Evolutionary conservation across 768 basidiomycete species (phyloP), one percentile per base, ranked within the genome.

Genomic region (Termitomyces sp.): DNA sequence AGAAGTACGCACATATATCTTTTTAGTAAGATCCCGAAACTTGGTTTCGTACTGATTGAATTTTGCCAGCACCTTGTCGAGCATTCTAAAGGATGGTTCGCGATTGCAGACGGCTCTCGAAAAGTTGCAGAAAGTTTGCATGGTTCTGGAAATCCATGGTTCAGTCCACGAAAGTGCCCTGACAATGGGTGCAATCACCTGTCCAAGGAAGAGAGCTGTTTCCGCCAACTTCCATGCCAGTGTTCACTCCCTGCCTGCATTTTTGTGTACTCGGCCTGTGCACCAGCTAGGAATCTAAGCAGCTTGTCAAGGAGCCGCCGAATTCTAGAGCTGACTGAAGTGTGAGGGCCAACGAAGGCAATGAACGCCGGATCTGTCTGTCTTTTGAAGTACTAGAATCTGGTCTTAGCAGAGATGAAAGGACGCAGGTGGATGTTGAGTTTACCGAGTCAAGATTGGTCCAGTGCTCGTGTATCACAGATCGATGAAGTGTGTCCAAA

Each of bases 41-140:
- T 79, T 79, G 54, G 63, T 62, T 65, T 78, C 77, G 68, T 77
- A 77, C 66, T 78, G 70, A 57, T 70, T 67, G 57, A 77, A 65
- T 70, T 78, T 79, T 45, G 67, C 62, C 39, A 76, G 64, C 9
- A 50, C 45, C 20, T 51, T 68, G 18, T 59, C 51, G 9, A 66
- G 55, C 22, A 58, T 28, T 22, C 28, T 61, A 22, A 57, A 63
- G 13, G 59, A 60, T 22, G 46, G 42, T 4, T 32, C 48, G 42
- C 57, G 62, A 53, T 35, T 53, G 38, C 58, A 59, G 39, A 67
- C 52, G 4, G 40, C 11, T 16, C 20, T 59, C 13, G 57, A 59
- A 22, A 66, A 63, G 33, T 60, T 49, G 35, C 57, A 46, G 28
- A 63, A 63, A 15, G 33, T 55, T 22, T 38, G 56, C 16, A 62